A percentile compares a stretch with the other conserved stretches of the same genome.
Evolutionary conservation across 2,329 filamentous ascomycete genomes (phyloP).

Genomic region (Xylaria sp.): DNA sequence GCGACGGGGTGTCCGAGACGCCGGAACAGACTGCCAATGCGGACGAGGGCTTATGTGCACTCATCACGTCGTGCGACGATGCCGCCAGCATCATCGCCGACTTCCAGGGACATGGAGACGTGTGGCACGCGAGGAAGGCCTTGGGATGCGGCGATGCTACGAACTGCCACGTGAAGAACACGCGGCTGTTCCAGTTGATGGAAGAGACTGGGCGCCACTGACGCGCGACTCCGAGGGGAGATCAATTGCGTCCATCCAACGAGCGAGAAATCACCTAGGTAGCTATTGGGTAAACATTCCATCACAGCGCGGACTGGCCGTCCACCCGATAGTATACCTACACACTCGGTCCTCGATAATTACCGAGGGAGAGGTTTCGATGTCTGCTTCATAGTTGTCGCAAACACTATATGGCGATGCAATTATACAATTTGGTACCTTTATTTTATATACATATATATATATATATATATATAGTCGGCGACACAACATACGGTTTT

Average conservation of each 20-base stretch:
- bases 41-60: slow-evolving; percentile 1
- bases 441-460: no score
- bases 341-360: no score
- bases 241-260: neutral
- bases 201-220: slow-evolving; percentile 40
- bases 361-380: no score
- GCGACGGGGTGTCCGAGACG: neutral
- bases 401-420: neutral
- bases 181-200: slow-evolving; percentile 49
- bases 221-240: neutral
- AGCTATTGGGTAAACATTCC: no score
- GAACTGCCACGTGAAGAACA: slow-evolving; percentile 49
- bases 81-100: slow-evolving; percentile 47
- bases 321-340: no score
- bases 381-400: no score
- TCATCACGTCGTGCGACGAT: slow-evolving; percentile 46
- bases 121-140: slow-evolving; percentile 33
- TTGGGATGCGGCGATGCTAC: slow-evolving; percentile 43
- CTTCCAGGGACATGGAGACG: slow-evolving; percentile 44
- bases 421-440: neutral
- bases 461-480: neutral
- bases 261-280: no score
- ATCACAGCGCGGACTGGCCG: no score
- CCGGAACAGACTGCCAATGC: neutral
- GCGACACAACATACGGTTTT: neutral